Conservation (phyloP, 2,329 filamentous ascomycete genomes). For the Fusarium sp. region DNA sequence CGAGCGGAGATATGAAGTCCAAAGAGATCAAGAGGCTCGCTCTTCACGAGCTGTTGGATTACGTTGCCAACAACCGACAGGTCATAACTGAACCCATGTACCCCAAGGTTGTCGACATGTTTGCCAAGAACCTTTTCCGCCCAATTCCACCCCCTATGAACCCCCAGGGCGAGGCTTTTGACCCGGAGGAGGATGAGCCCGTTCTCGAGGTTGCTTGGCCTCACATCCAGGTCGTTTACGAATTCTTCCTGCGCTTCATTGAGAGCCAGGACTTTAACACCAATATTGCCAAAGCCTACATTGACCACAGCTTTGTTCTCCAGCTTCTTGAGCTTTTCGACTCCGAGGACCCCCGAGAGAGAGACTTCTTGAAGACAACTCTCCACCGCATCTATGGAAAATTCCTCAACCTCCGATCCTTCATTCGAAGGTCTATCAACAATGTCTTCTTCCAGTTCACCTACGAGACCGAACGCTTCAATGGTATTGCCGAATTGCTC, state of each 20-base stretch:
- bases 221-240: slow-evolving; percentile 98
- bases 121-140: slow-evolving; percentile 96
- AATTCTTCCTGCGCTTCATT: slow-evolving; percentile 98
- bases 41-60: slow-evolving; percentile 94
- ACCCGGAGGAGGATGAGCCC: slow-evolving; percentile 97
- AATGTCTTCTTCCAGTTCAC: slow-evolving; percentile 99
- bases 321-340: slow-evolving; percentile 98
- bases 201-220: slow-evolving; percentile 99
- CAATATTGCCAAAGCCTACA: slow-evolving; percentile 98
- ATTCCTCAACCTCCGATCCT: slow-evolving; percentile 96
- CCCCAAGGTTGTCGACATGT: slow-evolving; percentile 98
- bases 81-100: slow-evolving; percentile 99
- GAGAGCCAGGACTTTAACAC: slow-evolving; percentile 99
- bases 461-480: slow-evolving; percentile 98
- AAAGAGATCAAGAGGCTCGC: slow-evolving; percentile 99
- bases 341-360: slow-evolving; percentile 94
- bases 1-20: slow-evolving; percentile 98
- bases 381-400: slow-evolving; percentile 98
- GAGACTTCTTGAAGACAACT: slow-evolving; percentile 98
- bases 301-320: slow-evolving; percentile 96
- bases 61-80: slow-evolving; percentile 97
- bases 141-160: slow-evolving; percentile 98
- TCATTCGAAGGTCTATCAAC: slow-evolving; percentile 98
- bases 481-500: slow-evolving; percentile 94
- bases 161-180: slow-evolving; percentile 96